Conservation (phyloP, 2,329 filamentous ascomycete species). For the Curvularia eragrostidis region DNA sequence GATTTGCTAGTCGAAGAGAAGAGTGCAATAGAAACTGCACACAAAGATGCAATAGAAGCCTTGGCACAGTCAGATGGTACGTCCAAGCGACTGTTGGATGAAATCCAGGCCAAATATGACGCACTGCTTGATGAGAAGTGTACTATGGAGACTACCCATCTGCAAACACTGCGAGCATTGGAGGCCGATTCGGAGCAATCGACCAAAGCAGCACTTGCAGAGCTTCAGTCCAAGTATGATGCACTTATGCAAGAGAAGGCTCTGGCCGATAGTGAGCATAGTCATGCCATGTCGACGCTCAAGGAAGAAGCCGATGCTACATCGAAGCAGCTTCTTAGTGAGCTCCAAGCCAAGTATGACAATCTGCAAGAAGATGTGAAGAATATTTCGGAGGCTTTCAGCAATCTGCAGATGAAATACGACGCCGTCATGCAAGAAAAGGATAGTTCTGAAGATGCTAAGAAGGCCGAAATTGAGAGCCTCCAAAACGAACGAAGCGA, state of each 20-base stretch:
- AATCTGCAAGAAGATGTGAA: conserved; percentile 12
- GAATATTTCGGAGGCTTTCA: conserved; percentile 8
- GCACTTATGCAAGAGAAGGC: conserved; percentile 31
- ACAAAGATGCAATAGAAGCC: conserved; percentile 33
- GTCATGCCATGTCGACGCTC: neutral
- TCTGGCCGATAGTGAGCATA: conserved; percentile 4
- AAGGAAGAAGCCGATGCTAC: conserved; percentile 6
- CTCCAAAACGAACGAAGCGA: conserved; percentile 28
- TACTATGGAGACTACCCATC: neutral
- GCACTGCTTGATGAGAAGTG: conserved; percentile 10
- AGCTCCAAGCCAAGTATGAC: conserved; percentile 26
- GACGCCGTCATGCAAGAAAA: conserved; percentile 30
- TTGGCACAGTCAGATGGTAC: conserved; percentile 32
- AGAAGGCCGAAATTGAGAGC: conserved; percentile 30
- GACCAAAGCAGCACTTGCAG: conserved; percentile 7
- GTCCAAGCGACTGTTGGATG: conserved; percentile 21
- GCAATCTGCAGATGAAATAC: conserved; percentile 22
- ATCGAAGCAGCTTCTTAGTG: conserved; percentile 11
- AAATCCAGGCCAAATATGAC: conserved; percentile 25
- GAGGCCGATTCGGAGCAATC: conserved; percentile 11
- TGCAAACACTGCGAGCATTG: conserved; percentile 9
- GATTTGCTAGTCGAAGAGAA: conserved; percentile 38
- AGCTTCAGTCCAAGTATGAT: conserved; percentile 26
- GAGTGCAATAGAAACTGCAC: conserved; percentile 33
- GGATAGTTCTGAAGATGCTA: conserved; percentile 18